A percentile compares a stretch with the other conserved stretches of the same genome.
Conservation (phyloP, 495 filamentous ascomycete genomes). For the Talaromyces wortmannii region DNA sequence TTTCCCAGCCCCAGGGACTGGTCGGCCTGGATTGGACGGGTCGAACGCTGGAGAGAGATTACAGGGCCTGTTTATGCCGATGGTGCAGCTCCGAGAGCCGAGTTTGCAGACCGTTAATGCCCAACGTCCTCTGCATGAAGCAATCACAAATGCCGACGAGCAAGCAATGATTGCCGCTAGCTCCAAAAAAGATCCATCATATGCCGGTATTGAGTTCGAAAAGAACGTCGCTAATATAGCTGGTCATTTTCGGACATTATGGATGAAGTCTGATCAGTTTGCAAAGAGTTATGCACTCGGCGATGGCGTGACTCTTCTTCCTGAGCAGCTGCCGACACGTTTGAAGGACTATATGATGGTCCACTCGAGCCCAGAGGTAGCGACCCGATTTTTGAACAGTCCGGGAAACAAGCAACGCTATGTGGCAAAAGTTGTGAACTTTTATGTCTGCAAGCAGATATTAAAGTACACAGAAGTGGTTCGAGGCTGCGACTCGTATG, state of each 20-base stretch:
- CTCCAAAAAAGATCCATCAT: neutral
- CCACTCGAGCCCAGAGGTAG: conserved; percentile 7
- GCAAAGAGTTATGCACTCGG: neutral
- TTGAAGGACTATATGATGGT: conserved; percentile 13
- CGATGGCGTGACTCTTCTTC: conserved; percentile 1
- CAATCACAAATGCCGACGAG: neutral
- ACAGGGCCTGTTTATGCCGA: neutral
- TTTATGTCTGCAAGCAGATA: conserved; percentile 10
- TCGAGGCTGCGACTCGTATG: conserved; percentile 10
- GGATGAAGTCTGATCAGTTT: neutral
- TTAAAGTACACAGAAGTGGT: conserved; percentile 9
- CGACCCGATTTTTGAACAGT: conserved; percentile 10
- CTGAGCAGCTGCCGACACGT: neutral
- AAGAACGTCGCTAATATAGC: neutral
- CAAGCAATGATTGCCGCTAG: neutral
- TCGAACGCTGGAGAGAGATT: neutral
- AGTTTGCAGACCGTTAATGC: neutral
- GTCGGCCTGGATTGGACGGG: neutral
- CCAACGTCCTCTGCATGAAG: neutral
- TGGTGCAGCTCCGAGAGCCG: neutral
- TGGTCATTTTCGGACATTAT: neutral
- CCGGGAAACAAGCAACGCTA: conserved; percentile 10
- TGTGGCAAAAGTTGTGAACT: conserved; percentile 18
- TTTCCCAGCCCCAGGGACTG: neutral
- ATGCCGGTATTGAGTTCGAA: neutral